Evolutionary conservation across 176 grass and related monocot genomes (phyloP).

Genomic region (Carex scoparia): DNA sequence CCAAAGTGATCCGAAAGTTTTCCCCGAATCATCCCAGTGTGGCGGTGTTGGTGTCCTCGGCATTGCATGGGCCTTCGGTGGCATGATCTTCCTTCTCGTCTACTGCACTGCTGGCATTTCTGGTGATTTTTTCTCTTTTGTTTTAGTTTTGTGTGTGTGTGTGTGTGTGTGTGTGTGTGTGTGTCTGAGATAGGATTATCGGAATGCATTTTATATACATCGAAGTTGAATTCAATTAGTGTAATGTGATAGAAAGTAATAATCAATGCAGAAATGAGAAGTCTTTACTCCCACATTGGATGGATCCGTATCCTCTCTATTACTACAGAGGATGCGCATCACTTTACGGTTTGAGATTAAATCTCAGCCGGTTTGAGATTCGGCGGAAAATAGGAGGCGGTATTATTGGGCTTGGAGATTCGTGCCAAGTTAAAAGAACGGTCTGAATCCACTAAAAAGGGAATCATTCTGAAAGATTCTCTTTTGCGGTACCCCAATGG

Average conservation of each 20-base stretch:
- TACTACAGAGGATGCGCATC: too few species aligned
- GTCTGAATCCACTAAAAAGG: too few species aligned
- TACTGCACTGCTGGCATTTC: constrained; percentile 45
- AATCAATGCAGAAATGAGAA: neutral
- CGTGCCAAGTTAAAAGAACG: too few species aligned
- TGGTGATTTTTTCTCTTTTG: constrained; percentile 20
- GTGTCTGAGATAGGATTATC: neutral
- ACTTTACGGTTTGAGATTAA: too few species aligned
- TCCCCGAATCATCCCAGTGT: neutral
- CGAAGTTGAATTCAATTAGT: neutral
- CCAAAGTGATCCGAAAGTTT: constrained; percentile 13
- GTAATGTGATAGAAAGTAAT: neutral
- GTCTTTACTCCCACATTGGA: too few species aligned
- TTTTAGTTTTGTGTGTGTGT: neutral
- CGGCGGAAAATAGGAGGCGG: too few species aligned
- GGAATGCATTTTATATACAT: neutral
- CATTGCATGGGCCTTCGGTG: constrained; percentile 40
- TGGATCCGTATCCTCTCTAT: too few species aligned
- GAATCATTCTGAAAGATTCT: too few species aligned
- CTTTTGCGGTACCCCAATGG: too few species aligned
- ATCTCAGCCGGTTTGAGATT: too few species aligned
- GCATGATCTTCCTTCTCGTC: constrained; percentile 39
- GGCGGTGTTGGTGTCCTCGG: constrained; percentile 40
- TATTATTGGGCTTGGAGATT: too few species aligned
- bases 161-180: neutral